Evolutionary conservation across 2,329 filamentous ascomycete species (phyloP), one percentile per base, ranked within the genome.

Genomic region (Dryadomyces quercivorus): DNA sequence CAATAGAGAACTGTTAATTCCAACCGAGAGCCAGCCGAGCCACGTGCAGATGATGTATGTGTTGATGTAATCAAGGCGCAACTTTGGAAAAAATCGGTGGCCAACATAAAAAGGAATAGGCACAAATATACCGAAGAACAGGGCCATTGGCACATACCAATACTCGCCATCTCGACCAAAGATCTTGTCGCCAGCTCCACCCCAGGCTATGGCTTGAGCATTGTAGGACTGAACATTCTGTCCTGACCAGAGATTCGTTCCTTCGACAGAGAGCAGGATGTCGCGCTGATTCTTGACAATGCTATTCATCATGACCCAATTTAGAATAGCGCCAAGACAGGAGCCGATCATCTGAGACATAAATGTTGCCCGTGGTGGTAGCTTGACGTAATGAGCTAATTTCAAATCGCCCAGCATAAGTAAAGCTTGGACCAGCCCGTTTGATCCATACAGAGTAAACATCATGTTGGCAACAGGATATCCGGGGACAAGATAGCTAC

Each of bases 11-110:
- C 47, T 52, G 55, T 57, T 57, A 62, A 90, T 70, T 64, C 91
- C 86, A 61, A 85, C 81, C 12, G 90, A 81, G 64, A 88, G 82
- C 63, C 90, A 90, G 64, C 63, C 61, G 22, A 62, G 59, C 52
- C 62, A 60, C 59, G 60, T 62, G 36, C 61, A 45, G 34, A 64
- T 55, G 20, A 65, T 57, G 44, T 60, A 62, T 2, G 61, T 61
- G 55, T 64, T 63, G 2, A 88, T 68, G 63, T 88, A 83, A 61
- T 93, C 88, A 60, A 86, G 92, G 7, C n/a, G 18, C 20, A 75
- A 71, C 10, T 70, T 64, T 0, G 59, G 59, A 13, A 53, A 56
- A 34, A 84, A 75, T 53, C 72, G 81, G 61, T 85, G 80, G 1
- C 77, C 78, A 42, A 72, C 53, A 56, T 64, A 74, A 54, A 72